Evolutionary conservation across 345 rosid species (phyloP).

Genomic region (Passiflora organensis): DNA sequence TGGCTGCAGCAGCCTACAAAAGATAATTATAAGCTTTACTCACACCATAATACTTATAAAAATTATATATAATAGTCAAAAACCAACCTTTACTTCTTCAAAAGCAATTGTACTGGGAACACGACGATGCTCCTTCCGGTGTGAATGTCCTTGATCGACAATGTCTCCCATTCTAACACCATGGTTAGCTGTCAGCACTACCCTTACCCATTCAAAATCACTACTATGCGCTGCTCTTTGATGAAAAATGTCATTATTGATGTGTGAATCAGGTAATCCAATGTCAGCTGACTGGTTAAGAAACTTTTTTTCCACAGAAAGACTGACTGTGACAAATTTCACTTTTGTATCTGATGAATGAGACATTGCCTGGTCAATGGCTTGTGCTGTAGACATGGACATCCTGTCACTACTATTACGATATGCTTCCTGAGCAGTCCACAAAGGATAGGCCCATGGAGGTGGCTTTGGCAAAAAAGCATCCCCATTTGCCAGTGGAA

Average conservation of each 20-base stretch:
- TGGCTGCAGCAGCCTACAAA: conserved; percentile 96
- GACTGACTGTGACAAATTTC: conserved; percentile 63
- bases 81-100: conserved; percentile 93
- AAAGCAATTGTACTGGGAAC: conserved; percentile 99
- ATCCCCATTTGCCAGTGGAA: conserved; percentile 97
- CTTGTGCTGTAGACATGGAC: conserved; percentile 93
- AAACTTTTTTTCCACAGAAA: conserved; percentile 51
- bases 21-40: conserved; percentile 10
- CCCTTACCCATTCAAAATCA: conserved; percentile 93
- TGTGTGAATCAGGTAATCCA: conserved; percentile 18
- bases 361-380: conserved; percentile 99
- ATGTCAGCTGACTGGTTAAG: conserved; percentile 19
- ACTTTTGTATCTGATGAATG: conserved; percentile 64
- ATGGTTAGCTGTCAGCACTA: conserved; percentile 79
- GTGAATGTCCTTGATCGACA: conserved; percentile 54
- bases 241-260: conserved; percentile 10
- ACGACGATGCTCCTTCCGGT: conserved; percentile 95
- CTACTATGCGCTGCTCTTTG: conserved; percentile 21
- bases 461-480: conserved; percentile 94
- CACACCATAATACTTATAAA: conserved; percentile 10
- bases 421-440: conserved; percentile 94
- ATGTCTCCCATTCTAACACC: conserved; percentile 67
- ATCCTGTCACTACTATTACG: conserved; percentile 95
- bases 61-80: neutral
- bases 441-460: conserved; percentile 99